Evolutionary conservation across 768 basidiomycete genomes (phyloP).

Genomic region (Rhodotorula diobovata): DNA sequence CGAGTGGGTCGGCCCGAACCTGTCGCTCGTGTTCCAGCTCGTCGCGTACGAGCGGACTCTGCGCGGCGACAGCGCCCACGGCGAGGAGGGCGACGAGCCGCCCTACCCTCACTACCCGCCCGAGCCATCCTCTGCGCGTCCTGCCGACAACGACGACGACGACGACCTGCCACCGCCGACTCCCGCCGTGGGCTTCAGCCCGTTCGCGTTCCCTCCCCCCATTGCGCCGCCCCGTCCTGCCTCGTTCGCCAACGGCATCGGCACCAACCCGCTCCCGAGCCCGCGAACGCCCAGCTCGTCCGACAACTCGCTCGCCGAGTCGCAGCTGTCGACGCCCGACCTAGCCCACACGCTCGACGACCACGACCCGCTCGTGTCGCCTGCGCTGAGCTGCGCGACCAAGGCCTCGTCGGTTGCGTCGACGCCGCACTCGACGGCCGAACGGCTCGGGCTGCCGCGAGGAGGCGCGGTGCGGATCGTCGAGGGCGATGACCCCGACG

Average conservation of each 20-base stretch:
- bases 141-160: background rate
- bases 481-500: background rate
- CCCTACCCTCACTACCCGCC: conserved; percentile 22
- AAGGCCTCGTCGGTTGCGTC: conserved; percentile 23
- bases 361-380: conserved; percentile 16
- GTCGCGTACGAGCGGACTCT: conserved; percentile 75
- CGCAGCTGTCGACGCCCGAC: conserved; percentile 34
- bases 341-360: no score
- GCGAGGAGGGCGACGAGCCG: conserved; percentile 22
- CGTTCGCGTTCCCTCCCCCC: background rate
- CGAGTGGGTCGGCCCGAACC: conserved; percentile 82
- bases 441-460: background rate
- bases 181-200: background rate
- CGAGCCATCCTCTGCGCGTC: background rate
- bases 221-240: background rate
- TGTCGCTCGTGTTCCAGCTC: conserved; percentile 91
- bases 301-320: conserved; percentile 7
- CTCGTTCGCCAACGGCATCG: background rate
- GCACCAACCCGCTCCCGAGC: background rate
- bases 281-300: conserved; percentile 29
- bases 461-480: background rate
- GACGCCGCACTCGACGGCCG: conserved; percentile 14
- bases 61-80: conserved; percentile 18
- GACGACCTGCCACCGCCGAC: background rate
- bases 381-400: conserved; percentile 19